phyloP scores from a whole-genome alignment of 129 eudicot species.

The Tagetes patula region DNA sequence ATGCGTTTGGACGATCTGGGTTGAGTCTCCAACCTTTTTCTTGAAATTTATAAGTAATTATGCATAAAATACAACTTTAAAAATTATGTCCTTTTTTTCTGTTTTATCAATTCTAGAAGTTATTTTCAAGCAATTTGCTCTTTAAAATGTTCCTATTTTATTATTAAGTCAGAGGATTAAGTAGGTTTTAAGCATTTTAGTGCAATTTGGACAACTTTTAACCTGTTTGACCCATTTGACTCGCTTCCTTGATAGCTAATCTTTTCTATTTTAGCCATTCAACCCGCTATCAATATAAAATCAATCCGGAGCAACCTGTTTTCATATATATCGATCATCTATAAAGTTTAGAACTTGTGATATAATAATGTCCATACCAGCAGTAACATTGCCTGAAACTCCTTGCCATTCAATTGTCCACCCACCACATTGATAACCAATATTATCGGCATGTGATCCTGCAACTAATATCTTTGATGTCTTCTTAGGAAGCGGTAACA shows the following conservation, averaged over 20 bases:
- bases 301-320: not conserved
- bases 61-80: not conserved
- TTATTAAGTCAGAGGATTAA: not conserved
- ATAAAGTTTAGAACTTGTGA: not conserved
- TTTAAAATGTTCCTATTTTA: not conserved
- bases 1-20: not conserved
- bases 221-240: not conserved
- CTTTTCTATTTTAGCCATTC: not conserved
- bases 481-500: conserved; percentile 68
- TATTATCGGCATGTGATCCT: conserved; percentile 68
- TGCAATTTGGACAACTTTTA: not conserved
- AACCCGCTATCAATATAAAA: not conserved
- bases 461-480: conserved; percentile 57
- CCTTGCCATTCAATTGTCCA: conserved; percentile 87
- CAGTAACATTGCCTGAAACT: conserved; percentile 45
- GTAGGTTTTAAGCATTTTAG: not conserved
- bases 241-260: not conserved
- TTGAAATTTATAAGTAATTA: not conserved
- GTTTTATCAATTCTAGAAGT: not conserved
- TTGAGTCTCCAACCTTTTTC: not conserved
- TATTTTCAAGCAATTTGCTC: not conserved
- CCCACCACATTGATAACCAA: conserved; percentile 76
- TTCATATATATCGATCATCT: not conserved
- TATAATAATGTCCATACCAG: conserved; percentile 35
- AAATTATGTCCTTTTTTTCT: not conserved